Conservation (phyloP, 305 asterid species). For the Stenogyne calaminthoides region DNA sequence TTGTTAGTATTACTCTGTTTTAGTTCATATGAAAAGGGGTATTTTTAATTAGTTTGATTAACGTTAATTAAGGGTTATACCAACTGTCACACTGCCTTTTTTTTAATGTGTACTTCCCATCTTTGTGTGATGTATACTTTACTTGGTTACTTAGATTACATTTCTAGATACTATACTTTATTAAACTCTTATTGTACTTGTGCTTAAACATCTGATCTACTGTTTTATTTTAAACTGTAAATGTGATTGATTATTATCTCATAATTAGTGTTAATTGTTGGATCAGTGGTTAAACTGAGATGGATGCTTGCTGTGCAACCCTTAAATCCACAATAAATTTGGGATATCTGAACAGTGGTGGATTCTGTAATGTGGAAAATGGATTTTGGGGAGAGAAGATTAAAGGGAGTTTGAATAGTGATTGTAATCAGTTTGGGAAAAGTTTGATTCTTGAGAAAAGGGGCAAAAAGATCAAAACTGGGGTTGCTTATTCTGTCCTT, state of each 20-base stretch:
- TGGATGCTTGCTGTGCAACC: slow-evolving; percentile 69
- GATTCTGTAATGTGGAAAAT: slow-evolving; percentile 44
- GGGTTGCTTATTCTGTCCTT: slow-evolving; percentile 73
- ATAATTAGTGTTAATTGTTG: slow-evolving; percentile 16
- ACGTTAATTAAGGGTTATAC: slow-evolving; percentile 37
- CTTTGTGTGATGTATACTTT: slow-evolving; percentile 72
- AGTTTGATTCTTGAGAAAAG: slow-evolving; percentile 48
- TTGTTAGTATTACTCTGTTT: neutral
- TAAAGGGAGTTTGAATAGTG: slow-evolving; percentile 43
- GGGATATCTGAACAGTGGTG: slow-evolving; percentile 38
- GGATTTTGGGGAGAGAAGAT: slow-evolving; percentile 61
- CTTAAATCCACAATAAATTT: slow-evolving; percentile 48
- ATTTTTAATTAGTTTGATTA: slow-evolving; percentile 10
- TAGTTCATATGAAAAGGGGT: neutral
- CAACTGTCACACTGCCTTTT: slow-evolving; percentile 30
- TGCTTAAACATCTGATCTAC: slow-evolving; percentile 17
- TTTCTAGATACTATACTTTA: slow-evolving; percentile 36
- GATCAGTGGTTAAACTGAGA: slow-evolving; percentile 33
- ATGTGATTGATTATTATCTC: slow-evolving; percentile 3
- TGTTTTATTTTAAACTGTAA: slow-evolving; percentile 12
- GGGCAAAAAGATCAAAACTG: slow-evolving; percentile 51
- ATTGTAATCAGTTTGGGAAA: slow-evolving; percentile 42
- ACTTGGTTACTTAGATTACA: slow-evolving; percentile 62
- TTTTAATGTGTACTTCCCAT: slow-evolving; percentile 3
- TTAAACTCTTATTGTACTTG: slow-evolving; percentile 24